A percentile compares a stretch with the other conserved stretches of the same genome.
Evolutionary conservation across 495 filamentous ascomycete species (phyloP).

Genomic region (Neurospora terricola): DNA sequence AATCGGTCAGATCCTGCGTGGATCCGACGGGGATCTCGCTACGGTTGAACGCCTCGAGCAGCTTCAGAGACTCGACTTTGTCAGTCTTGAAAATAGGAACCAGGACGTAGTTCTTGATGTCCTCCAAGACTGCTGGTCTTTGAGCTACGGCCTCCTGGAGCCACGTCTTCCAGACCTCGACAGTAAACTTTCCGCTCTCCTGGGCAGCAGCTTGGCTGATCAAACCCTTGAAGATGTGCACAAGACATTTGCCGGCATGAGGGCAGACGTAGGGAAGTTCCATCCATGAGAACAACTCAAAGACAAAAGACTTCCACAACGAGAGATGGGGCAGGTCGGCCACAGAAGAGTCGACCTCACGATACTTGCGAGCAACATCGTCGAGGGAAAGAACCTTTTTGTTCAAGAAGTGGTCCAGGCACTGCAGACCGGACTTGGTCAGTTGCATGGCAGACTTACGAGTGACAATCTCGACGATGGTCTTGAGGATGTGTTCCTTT

Average conservation of each 20-base stretch:
- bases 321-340: constrained; percentile 5
- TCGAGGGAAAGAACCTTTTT: constrained; percentile 39
- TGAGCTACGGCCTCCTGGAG: constrained; percentile 35
- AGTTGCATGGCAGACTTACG: constrained; percentile 39
- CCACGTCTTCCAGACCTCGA: constrained; percentile 39
- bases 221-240: constrained; percentile 42
- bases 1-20: constrained; percentile 37
- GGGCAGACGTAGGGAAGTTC: constrained; percentile 50
- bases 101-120: constrained; percentile 64
- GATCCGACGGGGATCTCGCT: constrained; percentile 30
- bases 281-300: constrained; percentile 51
- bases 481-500: constrained; percentile 29
- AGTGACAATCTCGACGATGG: constrained; percentile 39
- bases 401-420: constrained; percentile 47
- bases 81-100: constrained; percentile 57
- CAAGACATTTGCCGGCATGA: constrained; percentile 53
- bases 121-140: constrained; percentile 47
- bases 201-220: constrained; percentile 10
- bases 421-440: constrained; percentile 55
- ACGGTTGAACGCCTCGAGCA: constrained; percentile 40
- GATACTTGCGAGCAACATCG: constrained; percentile 28
- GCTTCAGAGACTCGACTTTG: constrained; percentile 38
- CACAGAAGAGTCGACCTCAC: constrained; percentile 17
- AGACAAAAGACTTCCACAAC: constrained; percentile 36
- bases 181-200: constrained; percentile 17